phyloP scores from a whole-genome alignment of 2,329 filamentous ascomycete genomes.

The Pyrenochaeta sp. region DNA sequence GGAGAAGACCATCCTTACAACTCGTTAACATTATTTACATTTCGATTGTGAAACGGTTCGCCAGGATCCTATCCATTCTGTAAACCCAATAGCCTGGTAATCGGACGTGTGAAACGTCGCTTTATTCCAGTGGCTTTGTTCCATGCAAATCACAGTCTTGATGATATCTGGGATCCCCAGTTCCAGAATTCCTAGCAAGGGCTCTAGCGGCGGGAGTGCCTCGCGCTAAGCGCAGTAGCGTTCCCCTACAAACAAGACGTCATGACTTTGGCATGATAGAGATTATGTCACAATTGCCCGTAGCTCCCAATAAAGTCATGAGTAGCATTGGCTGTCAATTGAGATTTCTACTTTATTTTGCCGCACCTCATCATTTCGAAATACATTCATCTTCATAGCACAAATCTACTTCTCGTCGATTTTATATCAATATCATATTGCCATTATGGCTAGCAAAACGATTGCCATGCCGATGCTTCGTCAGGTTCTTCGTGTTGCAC shows the following conservation, averaged over 20 bases:
- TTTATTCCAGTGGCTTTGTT: too few relatives aligned
- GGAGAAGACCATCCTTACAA: too few relatives aligned
- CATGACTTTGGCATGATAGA: conserved; percentile 13
- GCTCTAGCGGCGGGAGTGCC: conserved; percentile 20
- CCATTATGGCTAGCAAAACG: conserved; percentile 23
- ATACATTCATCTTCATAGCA: background rate
- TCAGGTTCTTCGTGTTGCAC: conserved; percentile 12
- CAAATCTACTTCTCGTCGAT: background rate
- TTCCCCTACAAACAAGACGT: conserved; percentile 9
- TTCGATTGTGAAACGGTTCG: too few relatives aligned
- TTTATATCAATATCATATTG: background rate
- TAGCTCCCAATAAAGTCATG: background rate
- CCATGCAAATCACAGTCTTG: too few relatives aligned
- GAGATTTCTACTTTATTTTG: background rate
- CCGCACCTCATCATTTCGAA: too few relatives aligned
- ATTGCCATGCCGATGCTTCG: conserved; percentile 21
- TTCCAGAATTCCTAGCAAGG: too few relatives aligned
- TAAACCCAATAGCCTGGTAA: too few relatives aligned
- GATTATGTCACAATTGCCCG: background rate
- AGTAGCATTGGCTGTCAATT: background rate
- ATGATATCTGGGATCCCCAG: too few relatives aligned
- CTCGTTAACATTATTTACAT: too few relatives aligned
- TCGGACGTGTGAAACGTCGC: too few relatives aligned
- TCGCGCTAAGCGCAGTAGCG: conserved; percentile 10
- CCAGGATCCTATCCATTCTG: too few relatives aligned